These are phyloP conservation scores for Cavenderia fasciculata DNA, from an alignment of 78 protist genomes.

Conservation along the genomic window DNA sequence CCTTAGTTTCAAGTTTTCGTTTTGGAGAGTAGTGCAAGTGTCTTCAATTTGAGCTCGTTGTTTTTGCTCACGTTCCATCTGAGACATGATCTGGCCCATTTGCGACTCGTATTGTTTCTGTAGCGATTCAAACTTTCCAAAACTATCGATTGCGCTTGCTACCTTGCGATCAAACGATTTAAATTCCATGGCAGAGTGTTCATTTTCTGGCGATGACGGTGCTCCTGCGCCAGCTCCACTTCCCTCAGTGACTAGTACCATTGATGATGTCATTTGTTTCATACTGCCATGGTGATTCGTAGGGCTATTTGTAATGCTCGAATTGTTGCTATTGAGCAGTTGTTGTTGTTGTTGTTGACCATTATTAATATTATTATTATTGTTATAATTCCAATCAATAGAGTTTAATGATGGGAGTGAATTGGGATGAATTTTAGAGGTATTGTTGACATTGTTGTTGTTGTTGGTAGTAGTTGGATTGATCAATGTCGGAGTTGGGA, in stretches of 20 bases:
- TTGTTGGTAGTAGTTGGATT: too few relatives aligned
- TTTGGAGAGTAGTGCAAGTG: conserved; percentile 1
- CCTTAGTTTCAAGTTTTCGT: conserved; percentile 28
- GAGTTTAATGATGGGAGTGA: too few relatives aligned
- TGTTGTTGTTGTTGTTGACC: too few relatives aligned
- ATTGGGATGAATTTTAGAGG: too few relatives aligned
- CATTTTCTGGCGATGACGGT: too few relatives aligned
- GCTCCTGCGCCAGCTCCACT: neutral
- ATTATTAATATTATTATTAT: too few relatives aligned
- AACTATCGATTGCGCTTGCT: neutral
- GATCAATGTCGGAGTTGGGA: too few relatives aligned
- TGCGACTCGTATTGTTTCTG: conserved; percentile 13
- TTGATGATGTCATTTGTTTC: neutral
- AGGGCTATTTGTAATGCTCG: neutral
- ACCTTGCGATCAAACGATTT: neutral
- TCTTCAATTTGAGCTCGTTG: conserved; percentile 27
- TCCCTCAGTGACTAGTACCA: neutral
- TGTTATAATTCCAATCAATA: too few relatives aligned
- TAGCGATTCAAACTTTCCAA: conserved; percentile 24
- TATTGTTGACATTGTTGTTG: too few relatives aligned
- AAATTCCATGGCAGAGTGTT: neutral
- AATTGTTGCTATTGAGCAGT: neutral
- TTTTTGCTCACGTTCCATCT: conserved; percentile 40
- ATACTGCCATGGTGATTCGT: neutral
- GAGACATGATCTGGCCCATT: conserved; percentile 21